Evolutionary conservation across 1,284 basidiomycete genomes (phyloP), one percentile per base, ranked within the genome.

Genomic region (Cutaneotrichosporon mucoides): DNA sequence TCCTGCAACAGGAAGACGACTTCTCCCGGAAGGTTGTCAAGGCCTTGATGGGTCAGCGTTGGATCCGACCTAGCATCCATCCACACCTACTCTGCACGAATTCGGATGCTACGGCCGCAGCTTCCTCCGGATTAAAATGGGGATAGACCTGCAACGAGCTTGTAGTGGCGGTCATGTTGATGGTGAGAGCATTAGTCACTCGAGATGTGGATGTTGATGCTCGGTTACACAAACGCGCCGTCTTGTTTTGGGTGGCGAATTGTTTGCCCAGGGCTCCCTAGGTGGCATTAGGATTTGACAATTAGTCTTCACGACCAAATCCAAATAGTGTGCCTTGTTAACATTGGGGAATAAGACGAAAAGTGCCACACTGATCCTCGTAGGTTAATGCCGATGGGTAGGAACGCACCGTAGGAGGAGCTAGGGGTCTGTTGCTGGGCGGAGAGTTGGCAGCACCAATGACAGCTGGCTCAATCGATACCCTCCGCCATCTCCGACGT

Each of bases 1-100:
- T 90, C 88, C 52, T 85, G 82, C 10, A 89, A 79, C 8, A 90
- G 78, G 70, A 86, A 85, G 38, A 84, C 83, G 6, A 89, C 84
- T 73, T 90, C 88, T 55, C 82, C 83, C 0, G 87, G 86, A 46
- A 90, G 79, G 70, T 89, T 90, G 65, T 90, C 88, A 35, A 90
- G 80, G 66, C 84, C 88, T 88, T 2, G 38, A 12, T 71, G 37
- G 3, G 46, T 40, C 36, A 56, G 43, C 6, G 6, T 8, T 37
- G 15, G 13, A 43, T 41, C 24, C 15, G 41, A 66, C 49, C 41
- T 4, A 42, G 10, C 2, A 6, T 10, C 43, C 36, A 24, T 35
- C 10, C 33, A 9, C 4, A 81, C 85, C 76, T 61, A 88, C 87
- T 87, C 9, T 82, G 80, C 11, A 89, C 84, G 66, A 85, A 88